These are phyloP conservation scores for Podaxis pistillaris DNA, from an alignment of 768 basidiomycete species.

Conservation along the genomic window DNA sequence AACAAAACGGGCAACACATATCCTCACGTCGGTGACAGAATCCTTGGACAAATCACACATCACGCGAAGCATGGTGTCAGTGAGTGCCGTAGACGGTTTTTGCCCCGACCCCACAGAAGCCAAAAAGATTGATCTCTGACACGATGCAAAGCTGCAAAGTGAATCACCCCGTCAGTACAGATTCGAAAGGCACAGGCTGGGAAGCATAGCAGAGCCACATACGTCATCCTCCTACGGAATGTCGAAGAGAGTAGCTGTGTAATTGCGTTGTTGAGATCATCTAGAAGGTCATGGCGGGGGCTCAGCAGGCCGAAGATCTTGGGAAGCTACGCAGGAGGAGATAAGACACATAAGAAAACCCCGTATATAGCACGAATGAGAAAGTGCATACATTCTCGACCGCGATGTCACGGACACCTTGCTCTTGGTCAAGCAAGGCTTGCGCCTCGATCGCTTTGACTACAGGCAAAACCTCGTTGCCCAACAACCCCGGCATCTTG, in stretches of 20 bases:
- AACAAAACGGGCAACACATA: conserved; percentile 77
- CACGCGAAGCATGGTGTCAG: conserved; percentile 52
- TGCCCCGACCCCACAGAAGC: conserved; percentile 29
- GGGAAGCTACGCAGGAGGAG: conserved; percentile 40
- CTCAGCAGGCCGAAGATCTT: conserved; percentile 33
- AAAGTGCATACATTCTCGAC: conserved; percentile 55
- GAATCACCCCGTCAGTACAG: conserved; percentile 13
- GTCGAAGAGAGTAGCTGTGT: conserved; percentile 15
- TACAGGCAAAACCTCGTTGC: conserved; percentile 39
- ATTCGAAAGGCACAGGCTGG: conserved; percentile 9
- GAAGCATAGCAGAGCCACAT: conserved; percentile 28
- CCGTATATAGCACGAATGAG: conserved; percentile 10
- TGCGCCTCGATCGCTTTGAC: conserved; percentile 51
- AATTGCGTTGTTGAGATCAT: conserved; percentile 40
- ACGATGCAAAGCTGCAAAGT: conserved; percentile 65
- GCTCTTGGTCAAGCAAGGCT: conserved; percentile 54
- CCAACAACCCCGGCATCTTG: conserved; percentile 42
- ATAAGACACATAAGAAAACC: not conserved
- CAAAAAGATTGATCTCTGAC: conserved; percentile 59
- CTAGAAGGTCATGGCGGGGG: conserved; percentile 31
- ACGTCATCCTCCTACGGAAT: conserved; percentile 69
- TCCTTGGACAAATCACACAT: conserved; percentile 62
- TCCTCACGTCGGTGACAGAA: conserved; percentile 77
- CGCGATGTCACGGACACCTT: conserved; percentile 82
- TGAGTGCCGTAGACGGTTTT: conserved; percentile 34